Evolutionary conservation across 2,329 filamentous ascomycete genomes (phyloP).

Genomic region (Aspergillus transmontanensis): DNA sequence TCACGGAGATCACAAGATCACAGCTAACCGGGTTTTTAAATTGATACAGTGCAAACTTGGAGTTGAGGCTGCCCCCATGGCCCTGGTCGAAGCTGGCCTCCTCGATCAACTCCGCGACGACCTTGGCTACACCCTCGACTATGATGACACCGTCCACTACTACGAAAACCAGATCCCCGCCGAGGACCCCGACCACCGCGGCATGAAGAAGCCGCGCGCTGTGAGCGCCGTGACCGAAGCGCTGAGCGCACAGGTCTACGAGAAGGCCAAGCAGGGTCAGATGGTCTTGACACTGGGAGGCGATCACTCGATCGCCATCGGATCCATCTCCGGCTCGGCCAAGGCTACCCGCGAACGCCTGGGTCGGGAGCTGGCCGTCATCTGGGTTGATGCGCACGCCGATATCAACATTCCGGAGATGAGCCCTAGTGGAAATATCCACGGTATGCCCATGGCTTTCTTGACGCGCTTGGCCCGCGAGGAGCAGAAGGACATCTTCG

Average conservation of each 20-base stretch:
- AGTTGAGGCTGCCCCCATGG: slow-evolving; percentile 86
- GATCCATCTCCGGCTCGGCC: slow-evolving; percentile 83
- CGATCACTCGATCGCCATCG: slow-evolving; percentile 95
- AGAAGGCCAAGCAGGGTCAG: slow-evolving; percentile 78
- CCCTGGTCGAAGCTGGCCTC: slow-evolving; percentile 85
- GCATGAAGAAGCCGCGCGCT: slow-evolving; percentile 90
- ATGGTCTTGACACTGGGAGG: slow-evolving; percentile 92
- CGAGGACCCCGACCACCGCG: slow-evolving; percentile 75
- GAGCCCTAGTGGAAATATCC: slow-evolving; percentile 87
- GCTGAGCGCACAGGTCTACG: slow-evolving; percentile 83
- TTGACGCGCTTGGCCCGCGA: slow-evolving; percentile 81
- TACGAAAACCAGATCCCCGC: slow-evolving; percentile 75
- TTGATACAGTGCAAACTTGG: slow-evolving; percentile 75
- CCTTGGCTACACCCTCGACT: slow-evolving; percentile 83
- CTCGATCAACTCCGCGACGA: slow-evolving; percentile 81
- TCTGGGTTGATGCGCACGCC: slow-evolving; percentile 98
- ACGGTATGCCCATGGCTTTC: slow-evolving; percentile 97
- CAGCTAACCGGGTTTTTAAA: not conserved
- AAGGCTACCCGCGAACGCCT: slow-evolving; percentile 84
- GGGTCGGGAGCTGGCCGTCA: slow-evolving; percentile 82
- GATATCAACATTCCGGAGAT: slow-evolving; percentile 97
- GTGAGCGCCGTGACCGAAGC: slow-evolving; percentile 82
- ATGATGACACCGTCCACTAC: slow-evolving; percentile 78
- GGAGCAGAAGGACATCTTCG: slow-evolving; percentile 77
- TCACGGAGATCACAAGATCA: not conserved